Evolutionary conservation across 129 eudicot species (phyloP), one percentile per base, ranked within the genome.

Genomic region (Lonicera japonica): DNA sequence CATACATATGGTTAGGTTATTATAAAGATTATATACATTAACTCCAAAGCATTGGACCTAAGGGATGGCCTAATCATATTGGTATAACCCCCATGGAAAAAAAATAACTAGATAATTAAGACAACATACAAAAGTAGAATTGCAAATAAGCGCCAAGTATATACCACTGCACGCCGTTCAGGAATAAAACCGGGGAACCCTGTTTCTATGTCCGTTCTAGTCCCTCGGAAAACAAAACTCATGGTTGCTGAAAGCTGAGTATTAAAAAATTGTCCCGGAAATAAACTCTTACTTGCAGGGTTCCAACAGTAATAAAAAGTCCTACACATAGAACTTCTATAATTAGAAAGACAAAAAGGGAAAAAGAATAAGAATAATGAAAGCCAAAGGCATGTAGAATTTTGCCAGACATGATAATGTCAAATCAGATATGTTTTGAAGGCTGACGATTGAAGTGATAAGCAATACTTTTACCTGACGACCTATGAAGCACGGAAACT

Each of bases 221-320:
- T 70, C 29, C 97, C 95, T 63, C 95, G 95, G 65, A 87, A 90
- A 41, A 87, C 95, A 75, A 90, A 90, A 68, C 97, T 90, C 95
- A 86, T 90, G 66, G 12, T 80, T 68, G 64, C 56, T 38, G 60
- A 58, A 48, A 65, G 64, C 56, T 38, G 60, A 58, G 55, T 64
- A 57, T 41, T 38, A 20, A 11, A 29, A 52, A 47, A 48, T 2
- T 21, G 48, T 70, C 41, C 13, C 50, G 50, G 23, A 12, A 10
- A 4, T 9, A 65, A 47, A 29, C 62, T 48, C 22, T 19, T 36
- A 73, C n/a, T 56, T 50, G 17, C 21, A 43, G 50, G 47, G 39
- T 15, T 19, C 23, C 10, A 16, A 41, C 48, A 19, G 68, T 13
- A 54, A 43, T 66, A 66, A 60, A 18, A 14, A 46, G 48, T 34